Conservation (phyloP, 306 rosid genomes). For the Malus sylvestris region DNA sequence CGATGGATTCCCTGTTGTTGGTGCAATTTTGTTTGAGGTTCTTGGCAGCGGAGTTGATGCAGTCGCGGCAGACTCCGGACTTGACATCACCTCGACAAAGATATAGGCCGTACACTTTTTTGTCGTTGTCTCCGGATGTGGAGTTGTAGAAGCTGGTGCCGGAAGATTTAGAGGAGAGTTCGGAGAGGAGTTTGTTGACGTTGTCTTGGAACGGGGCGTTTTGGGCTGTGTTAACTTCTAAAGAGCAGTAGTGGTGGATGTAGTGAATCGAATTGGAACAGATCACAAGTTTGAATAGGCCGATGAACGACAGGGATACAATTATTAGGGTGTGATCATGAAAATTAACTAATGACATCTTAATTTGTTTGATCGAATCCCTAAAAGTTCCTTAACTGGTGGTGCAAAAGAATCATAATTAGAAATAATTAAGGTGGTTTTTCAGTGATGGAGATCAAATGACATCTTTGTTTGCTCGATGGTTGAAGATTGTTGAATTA, state of each 20-base stretch:
- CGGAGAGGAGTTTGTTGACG: background rate
- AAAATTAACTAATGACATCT: background rate
- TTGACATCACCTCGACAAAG: conserved; percentile 46
- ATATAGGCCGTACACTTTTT: conserved; percentile 30
- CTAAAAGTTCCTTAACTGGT: background rate
- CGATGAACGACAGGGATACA: background rate
- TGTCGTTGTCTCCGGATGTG: background rate
- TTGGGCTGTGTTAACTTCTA: background rate
- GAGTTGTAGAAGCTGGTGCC: conserved; percentile 15
- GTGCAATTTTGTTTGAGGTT: background rate
- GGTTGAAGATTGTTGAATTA: background rate
- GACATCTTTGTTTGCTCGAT: background rate
- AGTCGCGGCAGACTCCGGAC: conserved; percentile 24
- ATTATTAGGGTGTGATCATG: background rate
- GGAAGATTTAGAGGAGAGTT: conserved; percentile 6
- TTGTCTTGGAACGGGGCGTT: background rate
- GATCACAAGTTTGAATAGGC: background rate
- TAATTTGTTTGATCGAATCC: background rate
- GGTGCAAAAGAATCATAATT: background rate
- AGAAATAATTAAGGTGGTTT: background rate
- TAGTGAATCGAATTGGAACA: background rate
- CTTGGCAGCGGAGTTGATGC: conserved; percentile 29
- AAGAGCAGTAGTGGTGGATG: background rate
- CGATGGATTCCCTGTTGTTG: conserved; percentile 29
- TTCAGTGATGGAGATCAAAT: background rate